Base-by-base conservation (phyloP, 1,139 yeast genomes). In the Pichia sp. region DNA sequence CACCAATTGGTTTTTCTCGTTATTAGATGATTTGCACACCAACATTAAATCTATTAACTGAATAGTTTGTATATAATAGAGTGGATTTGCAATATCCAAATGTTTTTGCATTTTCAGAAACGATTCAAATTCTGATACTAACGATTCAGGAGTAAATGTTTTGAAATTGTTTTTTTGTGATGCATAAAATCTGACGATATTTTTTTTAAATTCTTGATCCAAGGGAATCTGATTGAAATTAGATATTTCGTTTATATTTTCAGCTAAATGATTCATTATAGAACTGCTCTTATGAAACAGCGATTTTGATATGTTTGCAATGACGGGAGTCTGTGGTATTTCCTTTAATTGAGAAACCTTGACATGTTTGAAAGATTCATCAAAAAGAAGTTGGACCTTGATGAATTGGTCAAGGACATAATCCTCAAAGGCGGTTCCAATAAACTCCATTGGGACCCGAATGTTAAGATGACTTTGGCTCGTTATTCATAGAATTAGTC, bases 351-450 rank as follows among this genome's bases (percentile, higher is more conserved):
- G 55, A 2, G 50, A 33, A 1, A 61, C 62, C n/a, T 45, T 44
- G 4, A 44, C 46, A 27, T 50, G 45, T 18, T 39, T 47, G 42
- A 45, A 55, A 6, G 54, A 44, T 11, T 48, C 51, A 34, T 62
- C 66, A 34, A 46, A 53, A 15, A 61, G 47, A 11, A 61, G 46
- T 35, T 59, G 65, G 2, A 58, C 58, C 24, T 54, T 57, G 14
- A 60, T 28, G 37, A 52, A 60, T 38, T 53, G 52, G 35, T 61
- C 63, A 18, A 61, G 42, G 3, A 54, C 57, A 39, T 59, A 56
- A 28, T 50, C 53, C 21, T 50, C 49, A 44, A 50, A 58, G 40
- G 47, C 14, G 1, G 53, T 50, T 2, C 51, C 51, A 11, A 38
- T 43, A 20, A 38, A 50, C n/a, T 50, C 46, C 53, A 50, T 50